Base-by-base conservation (phyloP, 2,329 filamentous ascomycete species). In the Penicillium sp. region DNA sequence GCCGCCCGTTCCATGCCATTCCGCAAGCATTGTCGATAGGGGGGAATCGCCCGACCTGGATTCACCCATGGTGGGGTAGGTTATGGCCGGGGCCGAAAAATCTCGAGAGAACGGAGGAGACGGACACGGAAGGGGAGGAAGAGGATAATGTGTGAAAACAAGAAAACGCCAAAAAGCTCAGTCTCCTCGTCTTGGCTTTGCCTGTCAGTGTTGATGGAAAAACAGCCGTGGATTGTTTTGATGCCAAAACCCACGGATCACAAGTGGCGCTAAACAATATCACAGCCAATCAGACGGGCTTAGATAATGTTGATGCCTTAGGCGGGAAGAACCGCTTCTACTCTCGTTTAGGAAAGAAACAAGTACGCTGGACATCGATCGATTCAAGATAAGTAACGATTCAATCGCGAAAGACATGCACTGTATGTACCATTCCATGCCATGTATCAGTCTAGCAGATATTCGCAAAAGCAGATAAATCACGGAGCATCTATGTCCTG, bases 211-310 rank as follows among this genome's bases (percentile, higher is more conserved):
- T 51, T 63, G 66, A 69, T 64, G 63, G 60, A 57, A 61, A 64
- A 67, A 67, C 52, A 59, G 54, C 38, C 95, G 90, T 31, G 95
- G 75, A 90, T 96, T 71, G 87, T 92, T 65, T 84, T 88, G 48
- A 88, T 68, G 64, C 64, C 59, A 67, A 68, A 68, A 66, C 48
- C 66, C 67, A 69, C 67, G 67, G 66, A 68, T 67, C 64, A 60
- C 54, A 34, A 34, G 45, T 63, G 60, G 60, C 64, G 52, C 67
- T 67, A 69, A 58, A 22, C 20, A 55, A 55, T 50, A 42, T 41
- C 12, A 14, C 43, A 47, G 48, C 67, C 61, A 69, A 68, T 69
- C 63, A 64, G 5, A 10, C 1, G 3, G 91, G 77, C 82, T 94
- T 69, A 92, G 37, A 48, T 41, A 71, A 71, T 42, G 65, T 66